Evolutionary conservation across 768 basidiomycete genomes (phyloP).

Genomic region (Termitomyces sp.): DNA sequence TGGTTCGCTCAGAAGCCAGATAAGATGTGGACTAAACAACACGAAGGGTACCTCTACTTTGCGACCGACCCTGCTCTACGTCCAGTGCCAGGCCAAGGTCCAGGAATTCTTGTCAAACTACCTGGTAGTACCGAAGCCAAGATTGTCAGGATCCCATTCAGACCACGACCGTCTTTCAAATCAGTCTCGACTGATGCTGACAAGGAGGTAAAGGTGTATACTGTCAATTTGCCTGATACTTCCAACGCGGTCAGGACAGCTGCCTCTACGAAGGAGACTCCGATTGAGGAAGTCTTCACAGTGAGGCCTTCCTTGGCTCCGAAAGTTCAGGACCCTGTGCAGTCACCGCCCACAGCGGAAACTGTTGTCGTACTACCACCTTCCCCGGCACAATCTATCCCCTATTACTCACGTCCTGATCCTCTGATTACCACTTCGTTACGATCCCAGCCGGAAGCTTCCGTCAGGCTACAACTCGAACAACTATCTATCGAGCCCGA

Average conservation of each 20-base stretch:
- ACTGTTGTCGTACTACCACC: slow-evolving; percentile 4
- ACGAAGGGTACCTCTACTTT: slow-evolving; percentile 69
- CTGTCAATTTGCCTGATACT: slow-evolving; percentile 53
- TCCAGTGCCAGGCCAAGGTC: slow-evolving; percentile 52
- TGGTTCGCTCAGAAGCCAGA: slow-evolving; percentile 81
- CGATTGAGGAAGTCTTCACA: slow-evolving; percentile 54
- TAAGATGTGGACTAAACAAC: slow-evolving; percentile 79
- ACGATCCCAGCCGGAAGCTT: slow-evolving; percentile 25
- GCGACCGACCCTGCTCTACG: slow-evolving; percentile 48
- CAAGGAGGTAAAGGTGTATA: slow-evolving; percentile 39
- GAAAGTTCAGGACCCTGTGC: slow-evolving; percentile 28
- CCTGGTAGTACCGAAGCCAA: slow-evolving; percentile 44
- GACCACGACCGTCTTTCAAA: slow-evolving; percentile 16
- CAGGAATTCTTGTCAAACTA: slow-evolving; percentile 59
- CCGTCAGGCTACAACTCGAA: slow-evolving; percentile 35
- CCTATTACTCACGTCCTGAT: slow-evolving; percentile 13
- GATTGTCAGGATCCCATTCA: slow-evolving; percentile 37
- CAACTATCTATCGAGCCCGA: slow-evolving; percentile 33
- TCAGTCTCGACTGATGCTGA: slow-evolving; percentile 17
- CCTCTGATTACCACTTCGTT: slow-evolving; percentile 17
- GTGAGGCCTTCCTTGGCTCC: slow-evolving; percentile 47
- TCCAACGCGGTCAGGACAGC: slow-evolving; percentile 18
- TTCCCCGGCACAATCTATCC: neutral
- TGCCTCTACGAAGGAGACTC: slow-evolving; percentile 31
- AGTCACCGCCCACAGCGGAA: slow-evolving; percentile 11